Base-by-base conservation (phyloP, 129 eudicot species). In the Lonicera japonica region DNA sequence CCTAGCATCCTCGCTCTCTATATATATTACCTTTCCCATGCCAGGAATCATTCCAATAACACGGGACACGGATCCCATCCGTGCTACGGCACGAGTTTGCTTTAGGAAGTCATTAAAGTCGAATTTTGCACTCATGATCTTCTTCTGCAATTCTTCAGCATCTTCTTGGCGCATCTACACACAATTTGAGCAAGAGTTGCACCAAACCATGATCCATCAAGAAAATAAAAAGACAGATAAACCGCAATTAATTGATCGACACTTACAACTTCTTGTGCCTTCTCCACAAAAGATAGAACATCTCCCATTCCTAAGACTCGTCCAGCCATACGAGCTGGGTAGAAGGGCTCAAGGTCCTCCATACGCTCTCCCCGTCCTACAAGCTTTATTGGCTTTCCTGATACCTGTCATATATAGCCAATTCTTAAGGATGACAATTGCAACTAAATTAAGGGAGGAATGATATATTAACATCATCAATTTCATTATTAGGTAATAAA, bases 1-100 rank as follows among this genome's bases (percentile, higher is more conserved):
- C 36, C 6, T 29, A 29, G 36, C 15, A 15, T 64, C 23, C 21
- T 25, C 61, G 43, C 20, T 21, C 61, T 24, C 22, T 25, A n/a
- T n/a, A n/a, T n/a, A n/a, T n/a, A n/a, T n/a, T 80, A 89, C 96
- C 95, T 91, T 91, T 22, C 86, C 96, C 98, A 91, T 91, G 70
- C 98, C 98, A 51, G 98, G 98, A 77, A 91, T 87, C 98, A 91
- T 91, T 69, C 98, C 98, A 73, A 91, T 73, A 78, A 91, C 91
- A 69, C 96, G 96, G 12, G 94, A 80, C 98, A 91, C 80, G 66
- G 98, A 84, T 58, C 98, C 98, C 98, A 91, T 87, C 11, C 65
- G 78, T 48, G 98, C 96, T 70, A 91, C 95, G 39, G 98, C 85
- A 24, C 95, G 88, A 40, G 95, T 91, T 77, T 91, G 96, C 75